Base-by-base conservation (phyloP, 169 alveolate species). In the Plasmodium fragile region DNA sequence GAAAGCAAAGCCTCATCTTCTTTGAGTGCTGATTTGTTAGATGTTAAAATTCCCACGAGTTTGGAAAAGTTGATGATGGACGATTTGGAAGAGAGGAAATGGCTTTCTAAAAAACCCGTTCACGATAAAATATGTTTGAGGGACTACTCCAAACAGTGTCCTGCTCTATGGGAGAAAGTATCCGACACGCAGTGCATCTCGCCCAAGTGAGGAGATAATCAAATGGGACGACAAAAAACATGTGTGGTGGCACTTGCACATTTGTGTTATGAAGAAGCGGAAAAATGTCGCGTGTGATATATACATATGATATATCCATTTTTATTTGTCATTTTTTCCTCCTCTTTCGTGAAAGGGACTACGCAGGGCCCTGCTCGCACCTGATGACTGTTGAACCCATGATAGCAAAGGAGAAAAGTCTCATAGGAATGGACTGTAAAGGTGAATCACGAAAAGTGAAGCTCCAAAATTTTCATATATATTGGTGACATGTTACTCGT, bases 341-440 rank as follows among this genome's bases (percentile, higher is more conserved):
- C 69, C 69, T 49, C 41, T 34, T 75, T 18, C 32, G 28, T 41
- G 25, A 73, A 73, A 85, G 93, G 43, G 85, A 85, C 28, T 85
- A 85, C 45, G 65, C 85, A 34, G 93, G 93, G 22, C 93, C 93
- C 22, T 85, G 93, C 43, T 73, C 93, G 36, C 85, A 85, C 59
- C 65, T 85, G 45, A 85, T 85, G 93, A 53, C 81, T 75, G 43
- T 85, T 53, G 93, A 85, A 52, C 93, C 93, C 11, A 73, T 73
- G 79, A 85, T 16, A 28, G 84, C 93, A 73, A 85, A 85, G 53
- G 93, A 85, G 69, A 85, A 85, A 85, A 85, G 85, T 45, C 65
- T 36, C 10, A 73, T 85, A 73, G 93, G 77, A 75, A 53, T 3
- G 32, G 93, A 85, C 22, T 85, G 93, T 43, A 85, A 85, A 39